Conservation (phyloP, 2,329 filamentous ascomycete genomes). For the Didymella exigua region DNA sequence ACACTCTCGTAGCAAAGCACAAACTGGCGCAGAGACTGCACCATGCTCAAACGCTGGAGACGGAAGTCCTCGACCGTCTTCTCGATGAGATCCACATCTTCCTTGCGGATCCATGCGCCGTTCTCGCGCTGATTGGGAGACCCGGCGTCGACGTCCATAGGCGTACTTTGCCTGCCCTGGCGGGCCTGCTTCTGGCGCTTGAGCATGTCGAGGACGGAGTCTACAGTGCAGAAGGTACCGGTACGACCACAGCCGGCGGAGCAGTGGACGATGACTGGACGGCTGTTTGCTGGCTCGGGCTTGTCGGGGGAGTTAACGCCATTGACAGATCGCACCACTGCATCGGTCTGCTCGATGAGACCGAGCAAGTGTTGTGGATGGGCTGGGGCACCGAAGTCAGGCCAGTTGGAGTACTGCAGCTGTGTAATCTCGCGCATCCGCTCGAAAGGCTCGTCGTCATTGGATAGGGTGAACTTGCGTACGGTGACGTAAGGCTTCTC, state of each 20-base stretch:
- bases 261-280: constrained; percentile 91
- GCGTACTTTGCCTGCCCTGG: constrained; percentile 42
- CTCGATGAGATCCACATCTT: constrained; percentile 78
- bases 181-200: constrained; percentile 72
- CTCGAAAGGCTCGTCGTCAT: constrained; percentile 77
- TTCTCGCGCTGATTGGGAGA: constrained; percentile 48
- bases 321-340: constrained; percentile 61
- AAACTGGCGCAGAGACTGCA: constrained; percentile 90
- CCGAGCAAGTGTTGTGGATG: constrained; percentile 85
- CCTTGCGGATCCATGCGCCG: constrained; percentile 70
- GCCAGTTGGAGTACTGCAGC: constrained; percentile 94
- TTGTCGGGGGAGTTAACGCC: constrained; percentile 58
- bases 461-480: constrained; percentile 83
- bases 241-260: constrained; percentile 95
- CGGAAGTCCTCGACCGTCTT: constrained; percentile 91
- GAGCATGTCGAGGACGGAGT: constrained; percentile 94
- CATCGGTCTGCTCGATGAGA: constrained; percentile 87
- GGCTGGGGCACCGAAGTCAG: constrained; percentile 91
- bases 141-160: constrained; percentile 49
- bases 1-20: constrained; percentile 97
- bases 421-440: constrained; percentile 93
- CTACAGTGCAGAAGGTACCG: constrained; percentile 94
- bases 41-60: constrained; percentile 89
- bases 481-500: constrained; percentile 80
- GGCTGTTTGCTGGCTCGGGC: constrained; percentile 57